These are phyloP conservation scores for Cylindrotheca fusiformis DNA, from an alignment of 108 stramenopile genomes.

Conservation along the genomic window DNA sequence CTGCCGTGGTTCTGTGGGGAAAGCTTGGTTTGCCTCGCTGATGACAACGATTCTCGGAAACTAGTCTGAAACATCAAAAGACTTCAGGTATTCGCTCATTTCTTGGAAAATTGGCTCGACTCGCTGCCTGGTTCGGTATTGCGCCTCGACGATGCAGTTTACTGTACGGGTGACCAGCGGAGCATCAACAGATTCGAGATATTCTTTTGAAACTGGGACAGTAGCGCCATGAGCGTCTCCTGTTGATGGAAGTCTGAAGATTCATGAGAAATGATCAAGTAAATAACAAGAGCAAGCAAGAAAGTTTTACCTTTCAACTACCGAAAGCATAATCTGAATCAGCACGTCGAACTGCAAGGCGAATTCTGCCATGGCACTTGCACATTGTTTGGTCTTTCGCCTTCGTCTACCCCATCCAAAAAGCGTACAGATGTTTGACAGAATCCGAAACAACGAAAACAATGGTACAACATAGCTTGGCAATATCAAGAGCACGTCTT, in stretches of 20 bases:
- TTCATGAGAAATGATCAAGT: too few relatives aligned
- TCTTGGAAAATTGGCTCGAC: conserved; percentile 32
- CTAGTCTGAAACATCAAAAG: conserved; percentile 9
- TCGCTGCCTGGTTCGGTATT: conserved; percentile 19
- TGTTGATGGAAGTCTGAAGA: too few relatives aligned
- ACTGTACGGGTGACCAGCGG: conserved; percentile 12
- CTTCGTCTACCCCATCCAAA: conserved; percentile 85
- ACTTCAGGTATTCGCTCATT: conserved; percentile 22
- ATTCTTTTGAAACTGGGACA: too few relatives aligned
- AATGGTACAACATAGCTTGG: conserved; percentile 60
- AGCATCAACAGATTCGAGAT: too few relatives aligned
- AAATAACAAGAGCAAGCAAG: too few relatives aligned
- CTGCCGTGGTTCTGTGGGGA: neutral
- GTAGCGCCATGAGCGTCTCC: too few relatives aligned
- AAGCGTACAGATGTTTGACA: conserved; percentile 38
- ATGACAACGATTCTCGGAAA: neutral
- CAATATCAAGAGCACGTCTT: conserved; percentile 44
- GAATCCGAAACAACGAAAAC: conserved; percentile 60
- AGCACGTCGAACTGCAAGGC: conserved; percentile 36
- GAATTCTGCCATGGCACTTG: conserved; percentile 49
- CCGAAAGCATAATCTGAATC: conserved; percentile 41
- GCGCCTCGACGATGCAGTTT: conserved; percentile 17
- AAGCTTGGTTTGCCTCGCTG: neutral
- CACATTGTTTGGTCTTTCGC: conserved; percentile 48
- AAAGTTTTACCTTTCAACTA: conserved; percentile 24